Evolutionary conservation across 176 grass and related monocot genomes (phyloP).

Genomic region (Melocanna baccifera): DNA sequence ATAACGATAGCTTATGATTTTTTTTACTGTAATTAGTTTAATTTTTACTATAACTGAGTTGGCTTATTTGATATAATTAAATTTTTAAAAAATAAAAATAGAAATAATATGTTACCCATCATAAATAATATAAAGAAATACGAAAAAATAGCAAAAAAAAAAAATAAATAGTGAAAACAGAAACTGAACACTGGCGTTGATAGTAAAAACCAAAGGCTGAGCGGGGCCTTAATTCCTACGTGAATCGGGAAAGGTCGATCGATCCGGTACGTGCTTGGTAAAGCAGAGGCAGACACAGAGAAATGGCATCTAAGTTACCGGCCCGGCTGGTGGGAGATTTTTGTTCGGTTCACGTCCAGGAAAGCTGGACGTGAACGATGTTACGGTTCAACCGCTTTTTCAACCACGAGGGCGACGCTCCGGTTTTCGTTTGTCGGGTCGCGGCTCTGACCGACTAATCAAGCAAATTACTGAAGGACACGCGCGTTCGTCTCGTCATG

Average conservation of each 20-base stretch:
- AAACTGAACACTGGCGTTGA: too few species aligned
- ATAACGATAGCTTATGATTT: too few species aligned
- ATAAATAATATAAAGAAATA: too few species aligned
- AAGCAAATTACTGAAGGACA: neutral
- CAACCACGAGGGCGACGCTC: slow-evolving; percentile 23
- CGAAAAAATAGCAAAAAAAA: too few species aligned
- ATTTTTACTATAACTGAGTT: too few species aligned
- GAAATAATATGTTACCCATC: too few species aligned
- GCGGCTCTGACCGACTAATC: neutral
- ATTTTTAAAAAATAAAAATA: too few species aligned
- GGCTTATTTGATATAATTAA: too few species aligned
- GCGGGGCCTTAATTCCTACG: too few species aligned
- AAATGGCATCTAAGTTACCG: neutral
- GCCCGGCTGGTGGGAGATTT: neutral
- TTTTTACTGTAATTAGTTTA: too few species aligned
- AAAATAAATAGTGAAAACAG: too few species aligned
- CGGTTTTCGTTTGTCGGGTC: neutral
- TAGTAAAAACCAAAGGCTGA: too few species aligned
- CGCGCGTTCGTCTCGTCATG: neutral
- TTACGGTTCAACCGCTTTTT: slow-evolving; percentile 23
- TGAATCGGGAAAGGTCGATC: neutral
- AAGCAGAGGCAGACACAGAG: neutral
- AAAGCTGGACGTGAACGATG: neutral
- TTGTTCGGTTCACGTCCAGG: neutral
- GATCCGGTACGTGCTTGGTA: neutral